phyloP scores from a whole-genome alignment of 2,329 filamentous ascomycete genomes.

The Colletotrichum camelliae region DNA sequence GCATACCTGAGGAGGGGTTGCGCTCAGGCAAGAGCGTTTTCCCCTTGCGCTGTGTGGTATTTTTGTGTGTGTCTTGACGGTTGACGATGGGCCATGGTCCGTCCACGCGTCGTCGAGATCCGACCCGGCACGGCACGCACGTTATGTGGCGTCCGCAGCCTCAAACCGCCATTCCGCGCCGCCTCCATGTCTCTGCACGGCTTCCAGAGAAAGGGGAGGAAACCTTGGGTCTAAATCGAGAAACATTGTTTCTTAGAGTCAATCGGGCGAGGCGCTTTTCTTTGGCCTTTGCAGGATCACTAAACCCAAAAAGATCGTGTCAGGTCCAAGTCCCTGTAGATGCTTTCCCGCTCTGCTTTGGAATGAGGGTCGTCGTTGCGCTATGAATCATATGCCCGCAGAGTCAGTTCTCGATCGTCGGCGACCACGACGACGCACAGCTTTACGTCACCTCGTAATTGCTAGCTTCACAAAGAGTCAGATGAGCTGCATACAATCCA shows the following conservation, averaged over 20 bases:
- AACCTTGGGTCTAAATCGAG: neutral
- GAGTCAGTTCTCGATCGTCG: neutral
- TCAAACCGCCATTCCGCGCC: neutral
- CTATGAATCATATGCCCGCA: neutral
- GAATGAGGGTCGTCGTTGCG: neutral
- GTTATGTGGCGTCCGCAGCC: neutral
- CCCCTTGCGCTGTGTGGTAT: neutral
- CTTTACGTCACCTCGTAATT: neutral
- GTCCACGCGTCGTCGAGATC: neutral
- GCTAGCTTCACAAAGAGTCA: neutral
- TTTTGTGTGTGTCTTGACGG: neutral
- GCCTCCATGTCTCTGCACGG: neutral
- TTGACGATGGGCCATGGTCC: neutral
- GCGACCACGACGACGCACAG: neutral
- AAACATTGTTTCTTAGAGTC: neutral
- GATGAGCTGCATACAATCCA: neutral
- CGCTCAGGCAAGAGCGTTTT: neutral
- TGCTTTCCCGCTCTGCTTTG: neutral
- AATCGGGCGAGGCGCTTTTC: neutral
- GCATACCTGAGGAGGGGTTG: neutral
- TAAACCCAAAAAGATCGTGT: neutral
- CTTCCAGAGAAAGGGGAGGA: neutral
- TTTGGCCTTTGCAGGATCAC: neutral
- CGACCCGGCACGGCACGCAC: neutral
- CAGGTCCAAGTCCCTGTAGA: neutral